A percentile compares a stretch with the other conserved stretches of the same genome.
phyloP scores from a whole-genome alignment of 73 alveolate genomes.

The Strombidium stylifer region DNA sequence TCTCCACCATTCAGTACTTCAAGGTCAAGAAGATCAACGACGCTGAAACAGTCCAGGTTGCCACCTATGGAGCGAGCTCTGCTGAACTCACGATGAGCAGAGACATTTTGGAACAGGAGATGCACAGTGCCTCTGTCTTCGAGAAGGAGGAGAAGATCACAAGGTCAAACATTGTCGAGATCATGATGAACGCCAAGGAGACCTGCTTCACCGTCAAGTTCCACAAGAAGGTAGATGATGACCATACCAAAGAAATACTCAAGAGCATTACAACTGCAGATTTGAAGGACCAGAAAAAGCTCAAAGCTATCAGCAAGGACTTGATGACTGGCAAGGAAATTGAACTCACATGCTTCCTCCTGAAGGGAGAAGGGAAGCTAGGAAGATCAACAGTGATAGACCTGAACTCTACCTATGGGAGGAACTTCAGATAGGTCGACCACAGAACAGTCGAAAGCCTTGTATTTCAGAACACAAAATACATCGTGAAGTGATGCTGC shows the following conservation, averaged over 20 bases:
- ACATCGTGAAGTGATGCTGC: no score
- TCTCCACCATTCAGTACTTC: not conserved
- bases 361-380: not conserved
- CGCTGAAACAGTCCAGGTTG: not conserved
- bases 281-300: not conserved
- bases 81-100: not conserved
- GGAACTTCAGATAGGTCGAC: not conserved
- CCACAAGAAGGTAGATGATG: not conserved
- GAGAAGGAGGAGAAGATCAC: not conserved
- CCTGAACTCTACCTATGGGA: not conserved
- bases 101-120: not conserved
- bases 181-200: not conserved
- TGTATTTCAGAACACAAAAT: not conserved
- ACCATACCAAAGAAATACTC: not conserved
- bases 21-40: not conserved
- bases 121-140: not conserved
- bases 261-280: not conserved
- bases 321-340: not conserved
- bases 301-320: not conserved
- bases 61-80: not conserved
- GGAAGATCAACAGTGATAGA: not conserved
- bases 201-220: not conserved
- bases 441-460: not conserved
- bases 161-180: conserved; percentile 25
- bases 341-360: not conserved